Base-by-base conservation (phyloP, 768 basidiomycete species). In the Podaxis pistillaris region DNA sequence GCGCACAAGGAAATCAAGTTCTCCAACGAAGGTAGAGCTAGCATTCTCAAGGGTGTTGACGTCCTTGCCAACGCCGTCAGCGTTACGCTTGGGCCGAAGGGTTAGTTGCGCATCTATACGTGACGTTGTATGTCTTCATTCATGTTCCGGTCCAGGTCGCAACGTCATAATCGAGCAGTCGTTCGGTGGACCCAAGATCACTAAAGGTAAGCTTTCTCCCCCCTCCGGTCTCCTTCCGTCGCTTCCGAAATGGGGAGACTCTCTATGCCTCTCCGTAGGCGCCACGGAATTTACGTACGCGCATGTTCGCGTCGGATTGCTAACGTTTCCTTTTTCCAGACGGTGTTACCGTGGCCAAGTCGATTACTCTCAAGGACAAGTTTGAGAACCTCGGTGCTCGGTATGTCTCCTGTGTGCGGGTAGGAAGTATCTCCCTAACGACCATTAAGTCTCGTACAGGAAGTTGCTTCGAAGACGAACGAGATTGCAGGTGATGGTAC, bases 321-420 rank as follows among this genome's bases (percentile, higher is more conserved):
- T 57, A 64, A 56, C 67, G 30, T 41, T 56, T 28, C 22, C 58
- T 61, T n/a, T 15, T 61, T 61, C 5, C 58, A 93, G 94, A 98
- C 75, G 96, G 96, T 87, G 96, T 97, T 19, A 96, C 95, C 28
- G 96, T 98, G 41, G 96, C 96, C 63, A 99, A 98, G 82, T 81
- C 94, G 40, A 94, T 99, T 68, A 81, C 87, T 4, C 85, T 98
- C 69, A 88, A 98, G 79, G 94, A 98, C 86, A 97, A 96, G 78
- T 98, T 98, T 72, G 94, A 98, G 83, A 98, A 98, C 83, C 91
- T 98, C 62, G 95, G 96, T 72, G 95, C 96, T 71, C 91, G 94
- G 94, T 96, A 77, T 74, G 7, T 41, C 65, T 36, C 22, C 33
- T 37, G 56, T 6, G n/a, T 53, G 13, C 28, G 19, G 19, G 3